Percentiles rank a stretch among this genome's conserved stretches.
Conservation (phyloP, 164 flowering plant genomes). For the Tetrastigma voinierianum region DNA sequence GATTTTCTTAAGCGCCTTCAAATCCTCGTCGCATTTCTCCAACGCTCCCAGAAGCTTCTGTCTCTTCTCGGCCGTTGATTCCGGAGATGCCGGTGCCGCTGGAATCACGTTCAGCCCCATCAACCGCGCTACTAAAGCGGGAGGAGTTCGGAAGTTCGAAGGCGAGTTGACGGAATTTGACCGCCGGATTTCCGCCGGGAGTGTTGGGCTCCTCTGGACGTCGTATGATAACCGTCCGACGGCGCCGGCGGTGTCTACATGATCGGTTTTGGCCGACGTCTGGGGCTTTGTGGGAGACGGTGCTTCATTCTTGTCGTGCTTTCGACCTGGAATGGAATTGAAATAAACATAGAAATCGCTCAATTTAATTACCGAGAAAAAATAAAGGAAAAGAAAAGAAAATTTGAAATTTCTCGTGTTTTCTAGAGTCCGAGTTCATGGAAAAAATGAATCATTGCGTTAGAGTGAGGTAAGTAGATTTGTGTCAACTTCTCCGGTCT, state of each 20-base stretch:
- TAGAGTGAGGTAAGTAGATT: too few relatives aligned
- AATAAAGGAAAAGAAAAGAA: not conserved
- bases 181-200: slow-evolving; percentile 52
- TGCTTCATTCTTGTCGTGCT: slow-evolving; percentile 18
- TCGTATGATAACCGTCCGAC: slow-evolving; percentile 29
- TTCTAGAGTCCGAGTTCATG: too few relatives aligned
- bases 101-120: slow-evolving; percentile 36
- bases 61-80: slow-evolving; percentile 50
- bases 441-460: too few relatives aligned
- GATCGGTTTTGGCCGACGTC: not conserved
- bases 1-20: slow-evolving; percentile 60
- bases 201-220: slow-evolving; percentile 48
- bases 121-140: slow-evolving; percentile 38
- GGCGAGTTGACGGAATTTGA: slow-evolving; percentile 22
- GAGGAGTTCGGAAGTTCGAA: slow-evolving; percentile 9
- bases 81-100: slow-evolving; percentile 6
- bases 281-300: not conserved
- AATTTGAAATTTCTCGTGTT: too few relatives aligned
- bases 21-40: slow-evolving; percentile 79
- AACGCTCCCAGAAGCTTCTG: slow-evolving; percentile 57
- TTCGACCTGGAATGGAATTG: slow-evolving; percentile 23
- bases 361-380: not conserved
- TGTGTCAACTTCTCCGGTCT: too few relatives aligned
- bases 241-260: not conserved
- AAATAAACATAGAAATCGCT: not conserved